These are phyloP conservation scores for Taphrina pruni DNA, from an alignment of 1,139 yeast genomes.

Conservation along the genomic window DNA sequence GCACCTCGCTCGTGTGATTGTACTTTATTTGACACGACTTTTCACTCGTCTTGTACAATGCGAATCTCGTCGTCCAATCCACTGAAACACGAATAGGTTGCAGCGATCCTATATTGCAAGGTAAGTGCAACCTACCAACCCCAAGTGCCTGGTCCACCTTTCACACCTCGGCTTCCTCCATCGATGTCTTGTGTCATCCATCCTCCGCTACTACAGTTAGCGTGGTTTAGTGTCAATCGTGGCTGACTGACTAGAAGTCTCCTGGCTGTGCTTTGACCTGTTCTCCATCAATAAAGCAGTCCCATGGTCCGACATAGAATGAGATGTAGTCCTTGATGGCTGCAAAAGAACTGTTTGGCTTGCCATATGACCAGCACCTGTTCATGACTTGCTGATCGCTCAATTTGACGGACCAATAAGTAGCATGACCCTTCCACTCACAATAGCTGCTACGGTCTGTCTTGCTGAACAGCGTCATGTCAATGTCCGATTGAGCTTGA, in stretches of 20 bases:
- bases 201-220: constrained; percentile 25
- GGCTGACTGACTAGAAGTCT: constrained; percentile 7
- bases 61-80: too few species aligned
- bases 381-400: constrained; percentile 4
- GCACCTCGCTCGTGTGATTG: too few species aligned
- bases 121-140: constrained; percentile 16
- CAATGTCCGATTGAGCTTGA: constrained; percentile 20
- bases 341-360: constrained; percentile 22
- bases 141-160: constrained; percentile 37
- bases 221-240: not conserved
- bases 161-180: constrained; percentile 33
- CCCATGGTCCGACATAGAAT: constrained; percentile 38
- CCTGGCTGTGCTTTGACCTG: constrained; percentile 35
- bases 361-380: constrained; percentile 36
- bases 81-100: too few species aligned
- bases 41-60: too few species aligned
- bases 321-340: constrained; percentile 35
- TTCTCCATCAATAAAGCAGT: constrained; percentile 35
- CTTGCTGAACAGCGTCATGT: constrained; percentile 26
- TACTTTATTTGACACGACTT: too few species aligned
- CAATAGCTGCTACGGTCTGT: constrained; percentile 24
- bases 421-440: constrained; percentile 37
- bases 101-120: too few species aligned
- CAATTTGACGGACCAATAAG: constrained; percentile 16
- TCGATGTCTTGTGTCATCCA: constrained; percentile 37